phyloP scores from a whole-genome alignment of 2,329 filamentous ascomycete species.

The Orbilia blumenaviensis region DNA sequence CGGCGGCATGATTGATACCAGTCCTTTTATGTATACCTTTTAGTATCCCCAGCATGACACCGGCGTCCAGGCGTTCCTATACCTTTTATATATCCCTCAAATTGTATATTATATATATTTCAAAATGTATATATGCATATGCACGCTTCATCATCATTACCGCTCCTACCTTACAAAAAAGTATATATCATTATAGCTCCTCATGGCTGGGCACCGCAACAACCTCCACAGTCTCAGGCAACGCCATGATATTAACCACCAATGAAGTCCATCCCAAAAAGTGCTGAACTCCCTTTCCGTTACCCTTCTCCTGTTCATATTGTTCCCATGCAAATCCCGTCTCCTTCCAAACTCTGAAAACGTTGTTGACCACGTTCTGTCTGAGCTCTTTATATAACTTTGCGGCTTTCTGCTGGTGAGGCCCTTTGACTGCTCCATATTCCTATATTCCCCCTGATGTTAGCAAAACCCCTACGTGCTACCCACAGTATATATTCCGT shows the following conservation, averaged over 20 bases:
- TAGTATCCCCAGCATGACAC: neutral
- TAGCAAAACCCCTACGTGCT: too few relatives aligned
- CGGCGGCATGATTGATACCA: conserved; percentile 24
- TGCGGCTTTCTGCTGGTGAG: conserved; percentile 74
- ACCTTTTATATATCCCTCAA: neutral
- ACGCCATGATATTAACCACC: conserved; percentile 95
- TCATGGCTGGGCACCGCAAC: conserved; percentile 63
- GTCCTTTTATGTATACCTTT: neutral
- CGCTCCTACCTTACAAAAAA: neutral
- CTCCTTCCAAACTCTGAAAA: conserved; percentile 85
- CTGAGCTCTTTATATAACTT: conserved; percentile 79
- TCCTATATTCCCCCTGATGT: conserved; percentile 33
- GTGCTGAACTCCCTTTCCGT: conserved; percentile 94
- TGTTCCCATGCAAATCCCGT: conserved; percentile 99
- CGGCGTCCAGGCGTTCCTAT: conserved; percentile 20
- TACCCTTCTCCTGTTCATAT: conserved; percentile 91
- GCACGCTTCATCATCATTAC: neutral
- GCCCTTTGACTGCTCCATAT: conserved; percentile 69
- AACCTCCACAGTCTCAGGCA: conserved; percentile 71
- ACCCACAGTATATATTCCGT: too few relatives aligned
- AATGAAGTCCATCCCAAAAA: conserved; percentile 99
- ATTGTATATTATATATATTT: neutral
- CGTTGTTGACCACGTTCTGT: conserved; percentile 85
- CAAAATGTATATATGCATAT: neutral
- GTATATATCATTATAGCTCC: conserved; percentile 63